Base-by-base conservation (phyloP, 1,139 yeast genomes). In the Kodamaea plutei region DNA sequence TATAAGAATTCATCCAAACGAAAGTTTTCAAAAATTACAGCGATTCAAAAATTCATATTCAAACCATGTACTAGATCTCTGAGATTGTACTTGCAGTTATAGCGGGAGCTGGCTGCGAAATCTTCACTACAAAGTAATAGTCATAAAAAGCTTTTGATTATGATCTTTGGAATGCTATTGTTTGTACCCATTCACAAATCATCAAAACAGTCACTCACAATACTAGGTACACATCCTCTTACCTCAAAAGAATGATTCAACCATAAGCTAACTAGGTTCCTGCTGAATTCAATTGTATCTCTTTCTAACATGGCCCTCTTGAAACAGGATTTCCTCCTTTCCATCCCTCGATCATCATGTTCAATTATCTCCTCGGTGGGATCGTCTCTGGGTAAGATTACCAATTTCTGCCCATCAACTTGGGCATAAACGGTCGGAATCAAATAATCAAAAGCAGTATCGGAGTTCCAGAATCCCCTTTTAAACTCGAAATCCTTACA, bases 251-350 rank as follows among this genome's bases (percentile, higher is more conserved):
- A 54, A 2, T 52, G 43, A 2, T 40, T 37, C 5, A 42, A 23
- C 64, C 64, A 58, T 5, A 50, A 37, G 1, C 23, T 10, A 1
- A 56, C 39, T 26, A 54, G 41, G 8, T 43, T 50, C 23, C 43
- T 41, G 25, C 58, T 50, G 15, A 40, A 38, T 5, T 37, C 35
- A 5, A 49, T 32, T n/a, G 24, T 38, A 39, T 15, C 31, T 36
- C 9, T 37, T 28, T 8, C 43, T 40, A 8, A 38, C 31, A n/a
- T 40, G 14, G 46, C 24, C 26, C 45, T 54, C 22, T 36, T 39
- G 22, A 40, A n/a, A 41, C 41, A 34, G 36, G 57, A 26, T 46
- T 40, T 48, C 10, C 44, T 27, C 14, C 43, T 47, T 9, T 48
- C 50, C 21, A 36, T 42, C 2, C 53, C 35, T 28, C 37, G 47